Conservation (phyloP, 495 filamentous ascomycete genomes). For the Aspergillus sparsus region DNA sequence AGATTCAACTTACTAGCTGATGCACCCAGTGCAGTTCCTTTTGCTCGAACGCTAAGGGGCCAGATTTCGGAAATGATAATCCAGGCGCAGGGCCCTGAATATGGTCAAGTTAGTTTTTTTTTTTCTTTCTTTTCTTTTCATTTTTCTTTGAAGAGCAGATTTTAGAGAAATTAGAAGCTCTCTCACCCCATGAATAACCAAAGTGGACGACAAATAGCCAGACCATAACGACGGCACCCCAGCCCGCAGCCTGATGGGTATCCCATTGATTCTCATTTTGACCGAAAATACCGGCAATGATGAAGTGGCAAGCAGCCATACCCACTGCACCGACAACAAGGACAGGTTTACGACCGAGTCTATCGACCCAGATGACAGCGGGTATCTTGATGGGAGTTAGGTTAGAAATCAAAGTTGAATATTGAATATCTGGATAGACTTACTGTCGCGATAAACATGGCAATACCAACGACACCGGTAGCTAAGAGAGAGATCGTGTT, state of each 20-base stretch:
- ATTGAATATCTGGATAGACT: neutral
- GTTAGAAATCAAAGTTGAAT: neutral
- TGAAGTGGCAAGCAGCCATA: constrained; percentile 64
- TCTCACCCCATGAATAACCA: constrained; percentile 68
- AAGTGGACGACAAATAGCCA: constrained; percentile 63
- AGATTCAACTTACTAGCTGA: constrained; percentile 42
- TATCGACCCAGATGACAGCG: constrained; percentile 73
- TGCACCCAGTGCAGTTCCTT: constrained; percentile 72
- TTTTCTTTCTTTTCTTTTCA: no score
- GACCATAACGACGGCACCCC: constrained; percentile 63
- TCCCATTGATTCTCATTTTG: constrained; percentile 61
- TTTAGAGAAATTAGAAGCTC: no score
- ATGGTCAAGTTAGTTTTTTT: no score
- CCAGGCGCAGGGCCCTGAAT: constrained; percentile 61
- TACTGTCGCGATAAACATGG: constrained; percentile 59
- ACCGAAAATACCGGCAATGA: constrained; percentile 55
- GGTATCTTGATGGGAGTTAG: constrained; percentile 54
- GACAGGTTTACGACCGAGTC: constrained; percentile 71
- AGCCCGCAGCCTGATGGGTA: constrained; percentile 64
- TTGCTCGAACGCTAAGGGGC: constrained; percentile 71
- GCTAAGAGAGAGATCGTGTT: constrained; percentile 67
- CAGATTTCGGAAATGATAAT: constrained; percentile 69
- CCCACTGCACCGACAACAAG: constrained; percentile 70
- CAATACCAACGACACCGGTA: constrained; percentile 71
- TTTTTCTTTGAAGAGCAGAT: no score